These are phyloP conservation scores for Fraxinus cuspidata DNA, from an alignment of 257 asterid genomes.

Conservation along the genomic window DNA sequence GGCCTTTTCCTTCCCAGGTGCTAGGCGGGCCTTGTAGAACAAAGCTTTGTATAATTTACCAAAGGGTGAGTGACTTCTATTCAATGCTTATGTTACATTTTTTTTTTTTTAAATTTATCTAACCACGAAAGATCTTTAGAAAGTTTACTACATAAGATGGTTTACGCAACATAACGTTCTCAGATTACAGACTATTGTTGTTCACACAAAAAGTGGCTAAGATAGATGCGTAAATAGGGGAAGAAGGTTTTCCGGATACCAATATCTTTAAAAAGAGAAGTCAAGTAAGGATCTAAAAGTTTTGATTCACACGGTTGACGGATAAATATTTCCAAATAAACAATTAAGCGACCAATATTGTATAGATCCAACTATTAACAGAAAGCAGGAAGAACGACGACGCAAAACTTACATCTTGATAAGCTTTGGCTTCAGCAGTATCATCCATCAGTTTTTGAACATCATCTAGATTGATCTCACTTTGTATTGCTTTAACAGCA, in stretches of 20 bases:
- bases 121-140: not conserved
- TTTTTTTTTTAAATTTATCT: not conserved
- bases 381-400: constrained; percentile 18
- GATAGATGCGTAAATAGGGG: not conserved
- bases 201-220: not conserved
- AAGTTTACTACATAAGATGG: not conserved
- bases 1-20: too few species aligned
- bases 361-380: not conserved
- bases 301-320: not conserved
- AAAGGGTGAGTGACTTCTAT: not conserved
- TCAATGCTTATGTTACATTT: not conserved
- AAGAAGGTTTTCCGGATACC: not conserved
- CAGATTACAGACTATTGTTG: not conserved
- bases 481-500: constrained; percentile 91
- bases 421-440: constrained; percentile 96
- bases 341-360: not conserved
- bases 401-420: constrained; percentile 76
- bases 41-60: not conserved
- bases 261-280: not conserved
- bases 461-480: constrained; percentile 85
- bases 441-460: constrained; percentile 98
- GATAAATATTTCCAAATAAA: not conserved
- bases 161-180: not conserved
- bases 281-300: not conserved
- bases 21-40: too few species aligned